phyloP scores from a whole-genome alignment of 2,329 filamentous ascomycete species.

The Dothidotthia symphoricarpi region DNA sequence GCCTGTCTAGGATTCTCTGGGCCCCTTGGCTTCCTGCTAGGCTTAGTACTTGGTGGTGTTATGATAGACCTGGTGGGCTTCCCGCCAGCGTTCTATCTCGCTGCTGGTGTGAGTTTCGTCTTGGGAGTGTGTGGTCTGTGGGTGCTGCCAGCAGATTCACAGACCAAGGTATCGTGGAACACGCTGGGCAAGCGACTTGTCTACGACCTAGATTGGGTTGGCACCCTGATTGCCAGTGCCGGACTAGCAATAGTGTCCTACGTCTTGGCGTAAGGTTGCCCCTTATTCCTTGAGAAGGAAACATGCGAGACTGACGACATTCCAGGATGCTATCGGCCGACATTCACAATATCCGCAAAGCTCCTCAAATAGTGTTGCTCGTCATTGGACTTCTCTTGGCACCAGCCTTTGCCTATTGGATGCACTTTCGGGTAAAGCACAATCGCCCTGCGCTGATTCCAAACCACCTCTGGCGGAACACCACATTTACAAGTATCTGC shows the following conservation, averaged over 20 bases:
- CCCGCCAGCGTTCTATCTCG: slow-evolving; percentile 50
- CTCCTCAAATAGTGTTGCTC: slow-evolving; percentile 22
- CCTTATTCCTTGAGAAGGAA: no score
- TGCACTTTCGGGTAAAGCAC: slow-evolving; percentile 25
- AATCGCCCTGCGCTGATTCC: slow-evolving; percentile 27
- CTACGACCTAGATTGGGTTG: slow-evolving; percentile 32
- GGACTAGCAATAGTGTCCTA: slow-evolving; percentile 25
- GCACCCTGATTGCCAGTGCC: slow-evolving; percentile 24
- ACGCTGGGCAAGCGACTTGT: slow-evolving; percentile 12
- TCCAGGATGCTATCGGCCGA: slow-evolving; percentile 25
- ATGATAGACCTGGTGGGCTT: slow-evolving; percentile 51
- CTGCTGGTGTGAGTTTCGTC: slow-evolving; percentile 30
- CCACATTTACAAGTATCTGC: slow-evolving; percentile 57
- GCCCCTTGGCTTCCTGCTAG: slow-evolving; percentile 53
- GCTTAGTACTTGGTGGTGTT: slow-evolving; percentile 52
- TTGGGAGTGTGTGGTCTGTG: slow-evolving; percentile 38
- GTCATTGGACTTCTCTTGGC: slow-evolving; percentile 24
- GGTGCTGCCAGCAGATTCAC: slow-evolving; percentile 26
- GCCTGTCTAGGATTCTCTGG: slow-evolving; percentile 48
- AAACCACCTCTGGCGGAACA: slow-evolving; percentile 54
- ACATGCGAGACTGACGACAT: slow-evolving; percentile 10
- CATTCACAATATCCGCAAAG: slow-evolving; percentile 21
- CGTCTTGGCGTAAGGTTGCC: slow-evolving; percentile 29
- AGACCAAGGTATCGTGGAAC: no score
- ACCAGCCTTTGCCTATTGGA: slow-evolving; percentile 31